Evolutionary conservation across 306 rosid species (phyloP).

Genomic region (Gynostemma pentaphyllum): DNA sequence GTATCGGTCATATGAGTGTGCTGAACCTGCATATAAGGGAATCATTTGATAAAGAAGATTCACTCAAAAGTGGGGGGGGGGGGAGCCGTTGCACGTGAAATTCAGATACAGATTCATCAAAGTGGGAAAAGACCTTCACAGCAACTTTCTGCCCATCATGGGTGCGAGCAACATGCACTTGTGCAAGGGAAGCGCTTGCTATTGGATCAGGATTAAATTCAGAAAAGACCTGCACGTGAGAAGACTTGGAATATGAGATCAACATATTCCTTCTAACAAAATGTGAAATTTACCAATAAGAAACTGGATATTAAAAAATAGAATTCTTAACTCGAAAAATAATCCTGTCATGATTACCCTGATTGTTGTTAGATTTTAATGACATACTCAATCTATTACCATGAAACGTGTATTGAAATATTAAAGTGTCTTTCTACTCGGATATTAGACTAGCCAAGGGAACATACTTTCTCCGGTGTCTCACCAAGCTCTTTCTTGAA

Average conservation of each 20-base stretch:
- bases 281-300: neutral
- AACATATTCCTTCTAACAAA: neutral
- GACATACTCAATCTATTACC: neutral
- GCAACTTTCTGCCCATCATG: slow-evolving; percentile 91
- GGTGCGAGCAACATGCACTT: slow-evolving; percentile 78
- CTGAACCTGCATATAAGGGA: slow-evolving; percentile 62
- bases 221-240: slow-evolving; percentile 52
- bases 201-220: slow-evolving; percentile 80
- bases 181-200: slow-evolving; percentile 98
- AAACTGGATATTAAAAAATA: neutral
- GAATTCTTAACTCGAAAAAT: neutral
- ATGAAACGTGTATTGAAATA: neutral
- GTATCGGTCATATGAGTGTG: slow-evolving; percentile 95
- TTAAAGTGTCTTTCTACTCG: neutral
- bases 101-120: slow-evolving; percentile 8
- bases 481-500: slow-evolving; percentile 77
- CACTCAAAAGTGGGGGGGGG: neutral
- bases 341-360: neutral
- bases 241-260: slow-evolving; percentile 17
- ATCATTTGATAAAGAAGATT: slow-evolving; percentile 17
- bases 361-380: neutral
- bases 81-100: neutral
- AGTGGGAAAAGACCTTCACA: slow-evolving; percentile 58
- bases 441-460: neutral
- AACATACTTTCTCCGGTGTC: slow-evolving; percentile 67